phyloP scores from a whole-genome alignment of 2,329 filamentous ascomycete genomes.

The Hypocrella siamensis region DNA sequence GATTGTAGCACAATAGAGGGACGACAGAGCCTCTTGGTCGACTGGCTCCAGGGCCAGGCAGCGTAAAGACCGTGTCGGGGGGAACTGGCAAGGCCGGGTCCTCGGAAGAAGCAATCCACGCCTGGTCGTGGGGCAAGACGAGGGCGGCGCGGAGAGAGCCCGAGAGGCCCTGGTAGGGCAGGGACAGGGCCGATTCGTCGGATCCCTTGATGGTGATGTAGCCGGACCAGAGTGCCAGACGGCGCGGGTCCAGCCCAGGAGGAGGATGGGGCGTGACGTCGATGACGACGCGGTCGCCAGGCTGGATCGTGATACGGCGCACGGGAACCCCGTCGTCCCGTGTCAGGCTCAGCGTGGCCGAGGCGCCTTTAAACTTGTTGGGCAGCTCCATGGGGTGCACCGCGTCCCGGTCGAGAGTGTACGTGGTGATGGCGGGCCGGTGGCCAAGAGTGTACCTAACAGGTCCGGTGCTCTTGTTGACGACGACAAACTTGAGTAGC shows the following conservation, averaged over 20 bases:
- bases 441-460: slow-evolving; percentile 33
- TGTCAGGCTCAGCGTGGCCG: slow-evolving; percentile 13
- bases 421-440: slow-evolving; percentile 30
- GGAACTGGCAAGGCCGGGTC: too few species aligned
- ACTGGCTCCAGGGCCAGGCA: not conserved
- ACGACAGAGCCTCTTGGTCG: not conserved
- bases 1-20: not conserved
- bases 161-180: slow-evolving; percentile 22
- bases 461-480: slow-evolving; percentile 30
- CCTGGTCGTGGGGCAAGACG: not conserved
- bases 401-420: slow-evolving; percentile 20
- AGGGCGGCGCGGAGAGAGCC: slow-evolving; percentile 8
- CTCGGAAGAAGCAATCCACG: slow-evolving; percentile 1
- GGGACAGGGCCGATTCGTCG: slow-evolving; percentile 15
- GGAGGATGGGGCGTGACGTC: slow-evolving; percentile 15
- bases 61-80: not conserved
- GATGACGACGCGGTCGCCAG: not conserved
- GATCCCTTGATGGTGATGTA: slow-evolving; percentile 23
- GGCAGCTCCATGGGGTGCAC: slow-evolving; percentile 22
- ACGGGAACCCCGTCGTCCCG: not conserved
- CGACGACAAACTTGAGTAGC: slow-evolving; percentile 32
- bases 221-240: slow-evolving; percentile 25
- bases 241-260: slow-evolving; percentile 16
- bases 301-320: not conserved
- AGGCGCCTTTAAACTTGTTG: slow-evolving; percentile 19